A percentile compares a stretch with the other conserved stretches of the same genome.
Evolutionary conservation across 345 rosid species (phyloP).

Genomic region (Arabis alpina): DNA sequence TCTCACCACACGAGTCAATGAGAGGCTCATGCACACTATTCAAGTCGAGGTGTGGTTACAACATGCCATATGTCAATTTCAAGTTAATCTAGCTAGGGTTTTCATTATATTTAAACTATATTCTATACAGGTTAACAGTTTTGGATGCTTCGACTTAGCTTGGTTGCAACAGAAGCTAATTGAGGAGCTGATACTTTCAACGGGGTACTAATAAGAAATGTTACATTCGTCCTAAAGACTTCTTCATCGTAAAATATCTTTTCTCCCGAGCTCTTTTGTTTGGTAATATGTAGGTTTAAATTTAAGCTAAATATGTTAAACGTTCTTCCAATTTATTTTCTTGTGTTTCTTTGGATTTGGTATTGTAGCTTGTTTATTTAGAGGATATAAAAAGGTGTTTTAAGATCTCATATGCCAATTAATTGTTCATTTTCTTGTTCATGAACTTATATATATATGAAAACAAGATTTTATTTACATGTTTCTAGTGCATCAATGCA

Average conservation of each 20-base stretch:
- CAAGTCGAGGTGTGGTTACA: conserved; percentile 51
- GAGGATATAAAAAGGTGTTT: background rate
- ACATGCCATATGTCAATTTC: conserved; percentile 13
- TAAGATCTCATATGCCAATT: background rate
- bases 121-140: conserved; percentile 50
- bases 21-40: conserved; percentile 50
- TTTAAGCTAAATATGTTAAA: background rate
- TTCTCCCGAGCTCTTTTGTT: conserved; percentile 12
- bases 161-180: conserved; percentile 53
- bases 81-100: conserved; percentile 21
- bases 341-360: background rate
- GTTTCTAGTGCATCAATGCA: conserved; percentile 13
- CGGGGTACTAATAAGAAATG: conserved; percentile 16
- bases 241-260: conserved; percentile 33
- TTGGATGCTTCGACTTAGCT: conserved; percentile 44
- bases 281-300: background rate
- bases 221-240: conserved; percentile 4
- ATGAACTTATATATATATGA: background rate
- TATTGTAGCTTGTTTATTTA: conserved; percentile 23
- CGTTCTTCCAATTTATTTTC: background rate
- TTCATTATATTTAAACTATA: background rate
- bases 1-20: conserved; percentile 48
- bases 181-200: conserved; percentile 43
- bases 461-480: background rate
- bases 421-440: background rate